Evolutionary conservation across 2,329 filamentous ascomycete genomes (phyloP).

Genomic region (Basipetospora chlamydospora): DNA sequence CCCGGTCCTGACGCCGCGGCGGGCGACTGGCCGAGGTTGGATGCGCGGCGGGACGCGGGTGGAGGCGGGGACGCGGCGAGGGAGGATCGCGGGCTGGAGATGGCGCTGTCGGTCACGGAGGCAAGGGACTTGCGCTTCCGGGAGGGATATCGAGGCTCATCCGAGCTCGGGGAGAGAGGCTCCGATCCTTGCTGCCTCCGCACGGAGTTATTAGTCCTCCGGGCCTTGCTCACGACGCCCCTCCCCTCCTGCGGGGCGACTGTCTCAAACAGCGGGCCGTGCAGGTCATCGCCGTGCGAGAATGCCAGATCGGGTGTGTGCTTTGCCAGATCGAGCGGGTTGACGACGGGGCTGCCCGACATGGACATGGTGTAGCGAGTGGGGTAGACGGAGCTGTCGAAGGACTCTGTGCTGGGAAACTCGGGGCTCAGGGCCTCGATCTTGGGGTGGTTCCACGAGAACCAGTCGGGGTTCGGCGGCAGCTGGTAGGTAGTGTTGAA

Average conservation of each 20-base stretch:
- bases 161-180: background rate
- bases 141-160: constrained; percentile 1
- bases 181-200: constrained; percentile 8
- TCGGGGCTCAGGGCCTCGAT: no score
- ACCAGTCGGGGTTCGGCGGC: no score
- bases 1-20: constrained; percentile 6
- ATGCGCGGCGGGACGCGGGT: background rate
- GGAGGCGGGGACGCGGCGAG: constrained; percentile 10
- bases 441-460: no score
- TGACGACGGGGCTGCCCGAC: constrained; percentile 17
- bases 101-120: constrained; percentile 11
- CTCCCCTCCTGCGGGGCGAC: constrained; percentile 1
- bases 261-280: constrained; percentile 13
- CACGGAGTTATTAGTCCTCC: constrained; percentile 1
- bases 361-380: constrained; percentile 13
- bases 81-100: constrained; percentile 10
- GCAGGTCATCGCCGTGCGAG: constrained; percentile 13
- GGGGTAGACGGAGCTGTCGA: constrained; percentile 15
- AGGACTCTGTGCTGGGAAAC: no score
- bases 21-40: no score
- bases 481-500: no score
- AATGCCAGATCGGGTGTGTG: constrained; percentile 11
- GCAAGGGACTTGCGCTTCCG: constrained; percentile 18
- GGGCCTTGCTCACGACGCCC: constrained; percentile 3
- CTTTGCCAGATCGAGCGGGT: constrained; percentile 17